These are phyloP conservation scores for Senecio squalidus DNA, from an alignment of 140 eudicot species.

Conservation along the genomic window DNA sequence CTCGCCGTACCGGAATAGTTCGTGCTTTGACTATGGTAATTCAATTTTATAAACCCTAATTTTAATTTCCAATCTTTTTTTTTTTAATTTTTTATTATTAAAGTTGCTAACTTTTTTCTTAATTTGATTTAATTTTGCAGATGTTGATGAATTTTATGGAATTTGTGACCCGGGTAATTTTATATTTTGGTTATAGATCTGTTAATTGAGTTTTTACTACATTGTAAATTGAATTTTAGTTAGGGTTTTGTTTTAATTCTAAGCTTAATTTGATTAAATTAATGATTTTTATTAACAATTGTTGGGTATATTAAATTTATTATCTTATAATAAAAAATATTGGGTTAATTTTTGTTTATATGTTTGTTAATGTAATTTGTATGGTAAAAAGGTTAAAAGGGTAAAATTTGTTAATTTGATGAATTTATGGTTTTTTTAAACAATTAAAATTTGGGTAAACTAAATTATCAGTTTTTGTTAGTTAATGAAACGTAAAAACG, in stretches of 20 bases:
- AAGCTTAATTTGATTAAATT: too few species aligned
- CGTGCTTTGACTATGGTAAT: constrained; percentile 41
- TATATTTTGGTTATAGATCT: constrained; percentile 18
- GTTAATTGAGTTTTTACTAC: too few species aligned
- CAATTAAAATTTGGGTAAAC: too few species aligned
- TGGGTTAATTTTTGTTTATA: too few species aligned
- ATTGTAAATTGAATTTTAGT: too few species aligned
- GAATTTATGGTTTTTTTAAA: too few species aligned
- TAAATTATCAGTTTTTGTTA: too few species aligned
- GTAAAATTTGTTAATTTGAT: too few species aligned
- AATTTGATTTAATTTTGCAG: constrained; percentile 30
- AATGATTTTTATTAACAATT: too few species aligned
- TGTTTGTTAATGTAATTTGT: too few species aligned
- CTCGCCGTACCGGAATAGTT: constrained; percentile 3
- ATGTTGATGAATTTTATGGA: constrained; percentile 90
- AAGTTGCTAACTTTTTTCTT: constrained; percentile 8
- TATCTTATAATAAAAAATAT: too few species aligned
- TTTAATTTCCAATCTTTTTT: neutral
- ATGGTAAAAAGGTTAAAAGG: too few species aligned
- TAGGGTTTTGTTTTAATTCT: neutral
- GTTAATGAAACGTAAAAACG: neutral
- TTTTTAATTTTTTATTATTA: neutral
- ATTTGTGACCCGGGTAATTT: constrained; percentile 89
- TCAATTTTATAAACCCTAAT: neutral
- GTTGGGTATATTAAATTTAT: neutral